Percentiles rank a stretch among this genome's conserved stretches.
Evolutionary conservation across 805 yeast genomes (phyloP).

Genomic region (Vanderwaltozyma polyspora): DNA sequence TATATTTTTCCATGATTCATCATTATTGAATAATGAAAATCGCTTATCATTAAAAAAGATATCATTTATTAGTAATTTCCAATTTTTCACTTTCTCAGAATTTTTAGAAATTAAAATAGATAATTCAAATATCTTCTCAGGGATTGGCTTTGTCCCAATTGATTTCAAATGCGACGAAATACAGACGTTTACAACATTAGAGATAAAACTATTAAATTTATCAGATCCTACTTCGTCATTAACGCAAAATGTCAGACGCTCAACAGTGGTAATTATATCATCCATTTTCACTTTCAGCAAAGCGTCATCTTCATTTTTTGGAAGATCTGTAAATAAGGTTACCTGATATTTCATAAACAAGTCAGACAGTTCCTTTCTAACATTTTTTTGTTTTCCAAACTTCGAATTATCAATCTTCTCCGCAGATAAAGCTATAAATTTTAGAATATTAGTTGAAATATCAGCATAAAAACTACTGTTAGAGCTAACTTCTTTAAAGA

Average conservation of each 20-base stretch:
- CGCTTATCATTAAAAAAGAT: conserved; percentile 41
- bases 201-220: conserved; percentile 38
- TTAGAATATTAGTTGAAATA: conserved; percentile 43
- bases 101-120: conserved; percentile 25
- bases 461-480: conserved; percentile 37
- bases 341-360: conserved; percentile 30
- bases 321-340: conserved; percentile 18
- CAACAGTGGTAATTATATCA: conserved; percentile 11
- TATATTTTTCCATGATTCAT: conserved; percentile 40
- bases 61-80: conserved; percentile 60
- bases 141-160: conserved; percentile 32
- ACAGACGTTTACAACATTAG: conserved; percentile 42
- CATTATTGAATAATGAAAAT: conserved; percentile 10
- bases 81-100: conserved; percentile 34
- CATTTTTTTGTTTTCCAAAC: conserved; percentile 49
- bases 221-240: conserved; percentile 34
- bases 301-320: conserved; percentile 11
- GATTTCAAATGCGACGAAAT: conserved; percentile 42
- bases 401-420: conserved; percentile 46
- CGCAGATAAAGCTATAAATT: conserved; percentile 41
- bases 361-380: conserved; percentile 45
- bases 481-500: conserved; percentile 46
- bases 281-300: conserved; percentile 4
- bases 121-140: conserved; percentile 35
- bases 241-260: conserved; percentile 11